phyloP scores from a whole-genome alignment of 352 stramenopile species.

The Thalassiosira exigua region DNA sequence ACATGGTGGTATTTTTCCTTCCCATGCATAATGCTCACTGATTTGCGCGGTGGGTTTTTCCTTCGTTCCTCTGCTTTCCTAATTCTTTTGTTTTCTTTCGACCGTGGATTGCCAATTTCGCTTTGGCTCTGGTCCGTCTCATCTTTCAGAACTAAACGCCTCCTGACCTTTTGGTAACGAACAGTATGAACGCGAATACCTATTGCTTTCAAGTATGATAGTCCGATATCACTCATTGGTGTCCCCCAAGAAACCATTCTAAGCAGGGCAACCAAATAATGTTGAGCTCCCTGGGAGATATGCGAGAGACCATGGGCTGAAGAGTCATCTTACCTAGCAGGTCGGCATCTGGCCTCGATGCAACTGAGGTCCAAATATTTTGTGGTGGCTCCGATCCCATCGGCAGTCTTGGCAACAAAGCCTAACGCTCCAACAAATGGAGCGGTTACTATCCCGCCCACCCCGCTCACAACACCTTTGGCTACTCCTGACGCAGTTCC shows the following conservation, averaged over 20 bases:
- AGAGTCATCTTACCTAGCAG: conserved; percentile 41
- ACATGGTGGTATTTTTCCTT: conserved; percentile 52
- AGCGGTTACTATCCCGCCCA: conserved; percentile 47
- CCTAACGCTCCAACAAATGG: conserved; percentile 64
- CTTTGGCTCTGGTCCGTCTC: conserved; percentile 23
- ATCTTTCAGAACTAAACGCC: conserved; percentile 35
- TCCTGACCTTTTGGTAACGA: conserved; percentile 65
- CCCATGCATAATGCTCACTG: conserved; percentile 53
- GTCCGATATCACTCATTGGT: conserved; percentile 48
- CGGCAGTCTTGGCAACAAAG: conserved; percentile 58
- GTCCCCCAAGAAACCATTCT: conserved; percentile 62
- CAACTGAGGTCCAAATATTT: conserved; percentile 51
- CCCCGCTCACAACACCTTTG: conserved; percentile 54
- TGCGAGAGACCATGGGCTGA: too few relatives aligned
- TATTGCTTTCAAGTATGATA: conserved; percentile 70
- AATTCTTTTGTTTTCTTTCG: conserved; percentile 54
- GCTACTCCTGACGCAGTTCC: conserved; percentile 38
- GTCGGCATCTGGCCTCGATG: conserved; percentile 62
- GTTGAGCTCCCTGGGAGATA: conserved; percentile 6
- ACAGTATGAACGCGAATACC: conserved; percentile 71
- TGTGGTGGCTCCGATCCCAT: conserved; percentile 55
- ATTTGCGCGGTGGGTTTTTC: conserved; percentile 57
- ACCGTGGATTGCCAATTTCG: conserved; percentile 30
- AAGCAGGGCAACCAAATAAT: conserved; percentile 13
- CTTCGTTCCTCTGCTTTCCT: conserved; percentile 61